A percentile compares a stretch with the other conserved stretches of the same genome.
Conservation (phyloP, 2,329 filamentous ascomycete species). For the Basipetospora sp. region DNA sequence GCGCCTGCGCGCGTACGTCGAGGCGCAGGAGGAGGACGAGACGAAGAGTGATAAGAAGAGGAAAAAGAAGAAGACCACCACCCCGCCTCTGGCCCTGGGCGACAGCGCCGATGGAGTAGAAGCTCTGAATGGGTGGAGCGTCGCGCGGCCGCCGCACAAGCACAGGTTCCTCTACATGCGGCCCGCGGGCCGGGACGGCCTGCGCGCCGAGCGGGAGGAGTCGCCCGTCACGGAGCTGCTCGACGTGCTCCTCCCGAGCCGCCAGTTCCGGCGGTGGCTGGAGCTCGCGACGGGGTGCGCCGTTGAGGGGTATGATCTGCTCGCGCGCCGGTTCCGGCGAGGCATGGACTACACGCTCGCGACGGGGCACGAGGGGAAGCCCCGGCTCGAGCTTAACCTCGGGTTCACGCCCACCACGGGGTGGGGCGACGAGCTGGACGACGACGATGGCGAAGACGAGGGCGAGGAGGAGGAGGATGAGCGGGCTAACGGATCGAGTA, state of each 20-base stretch:
- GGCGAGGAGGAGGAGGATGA: conserved; percentile 29
- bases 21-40: conserved; percentile 41
- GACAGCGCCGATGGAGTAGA: no score
- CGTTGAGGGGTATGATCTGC: conserved; percentile 57
- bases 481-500: conserved; percentile 14
- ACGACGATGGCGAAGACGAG: conserved; percentile 32
- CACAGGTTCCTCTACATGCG: conserved; percentile 80
- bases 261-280: conserved; percentile 80
- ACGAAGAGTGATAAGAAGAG: conserved; percentile 40
- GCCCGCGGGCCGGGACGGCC: conserved; percentile 24
- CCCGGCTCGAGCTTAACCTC: conserved; percentile 74
- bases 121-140: no score
- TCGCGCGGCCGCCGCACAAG: conserved; percentile 84
- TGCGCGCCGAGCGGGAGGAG: conserved; percentile 23
- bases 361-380: conserved; percentile 62
- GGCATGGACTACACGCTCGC: conserved; percentile 88
- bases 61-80: no score
- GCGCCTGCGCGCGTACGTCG: conserved; percentile 56
- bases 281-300: conserved; percentile 63
- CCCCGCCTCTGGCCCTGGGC: no score
- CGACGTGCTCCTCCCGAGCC: conserved; percentile 68
- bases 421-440: conserved; percentile 61
- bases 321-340: conserved; percentile 76
- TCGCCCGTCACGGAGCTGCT: conserved; percentile 63
- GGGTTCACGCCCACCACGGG: conserved; percentile 71